Conservation (phyloP, 345 rosid genomes). For the Turritis glabra region DNA sequence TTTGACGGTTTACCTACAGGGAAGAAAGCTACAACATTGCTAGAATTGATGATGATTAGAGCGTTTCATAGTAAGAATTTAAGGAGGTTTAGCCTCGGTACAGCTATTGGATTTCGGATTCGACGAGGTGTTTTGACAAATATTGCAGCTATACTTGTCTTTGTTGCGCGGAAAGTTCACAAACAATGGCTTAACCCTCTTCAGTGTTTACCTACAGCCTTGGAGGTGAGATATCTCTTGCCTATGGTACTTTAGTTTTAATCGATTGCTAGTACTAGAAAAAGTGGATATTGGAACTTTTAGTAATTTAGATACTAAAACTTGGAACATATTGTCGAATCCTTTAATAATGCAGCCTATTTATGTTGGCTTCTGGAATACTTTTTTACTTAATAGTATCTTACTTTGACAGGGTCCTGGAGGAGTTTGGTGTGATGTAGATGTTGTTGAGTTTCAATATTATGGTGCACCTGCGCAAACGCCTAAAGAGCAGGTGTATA, state of each 20-base stretch:
- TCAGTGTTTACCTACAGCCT: conserved; percentile 72
- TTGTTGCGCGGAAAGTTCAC: conserved; percentile 79
- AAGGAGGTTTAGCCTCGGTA: conserved; percentile 75
- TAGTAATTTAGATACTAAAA: neutral
- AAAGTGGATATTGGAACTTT: neutral
- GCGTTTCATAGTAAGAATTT: conserved; percentile 81
- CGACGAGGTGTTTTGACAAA: conserved; percentile 63
- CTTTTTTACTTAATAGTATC: neutral
- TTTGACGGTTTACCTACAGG: conserved; percentile 63
- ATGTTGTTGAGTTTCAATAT: conserved; percentile 80
- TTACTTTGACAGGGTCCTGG: conserved; percentile 66
- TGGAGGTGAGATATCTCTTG: conserved; percentile 52
- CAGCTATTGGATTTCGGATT: conserved; percentile 80
- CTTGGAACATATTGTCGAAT: neutral
- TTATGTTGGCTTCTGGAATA: neutral
- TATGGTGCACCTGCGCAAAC: conserved; percentile 80
- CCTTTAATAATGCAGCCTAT: neutral
- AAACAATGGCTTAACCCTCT: conserved; percentile 79
- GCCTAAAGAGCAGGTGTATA: conserved; percentile 74
- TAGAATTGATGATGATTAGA: conserved; percentile 78
- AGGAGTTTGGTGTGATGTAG: conserved; percentile 89
- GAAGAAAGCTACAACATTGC: conserved; percentile 72
- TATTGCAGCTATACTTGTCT: conserved; percentile 72
- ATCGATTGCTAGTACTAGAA: neutral
- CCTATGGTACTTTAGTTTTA: neutral